Evolutionary conservation across 2,329 filamentous ascomycete species (phyloP).

Genomic region (Neonectria sp.): DNA sequence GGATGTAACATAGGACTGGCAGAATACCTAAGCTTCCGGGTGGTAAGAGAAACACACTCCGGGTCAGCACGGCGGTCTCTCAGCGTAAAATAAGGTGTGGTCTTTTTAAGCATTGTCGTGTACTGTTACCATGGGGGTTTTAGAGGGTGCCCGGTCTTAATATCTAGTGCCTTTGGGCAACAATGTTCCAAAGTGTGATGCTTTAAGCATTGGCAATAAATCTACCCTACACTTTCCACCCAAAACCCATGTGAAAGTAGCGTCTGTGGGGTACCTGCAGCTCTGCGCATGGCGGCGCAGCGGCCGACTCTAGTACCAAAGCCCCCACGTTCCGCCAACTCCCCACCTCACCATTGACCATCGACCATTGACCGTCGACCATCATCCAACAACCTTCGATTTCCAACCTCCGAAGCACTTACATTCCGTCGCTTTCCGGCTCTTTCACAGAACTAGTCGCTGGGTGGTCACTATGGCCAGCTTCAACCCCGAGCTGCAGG

Average conservation of each 20-base stretch:
- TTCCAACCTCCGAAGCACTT: constrained; percentile 20
- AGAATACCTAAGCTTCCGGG: constrained; percentile 16
- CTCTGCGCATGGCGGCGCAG: constrained; percentile 6
- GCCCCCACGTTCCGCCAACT: constrained; percentile 33
- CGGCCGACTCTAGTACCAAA: constrained; percentile 6
- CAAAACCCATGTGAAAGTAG: neutral
- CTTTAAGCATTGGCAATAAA: neutral
- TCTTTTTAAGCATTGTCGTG: neutral
- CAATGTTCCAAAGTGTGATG: too few relatives aligned
- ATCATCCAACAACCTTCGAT: constrained; percentile 26
- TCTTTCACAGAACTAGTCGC: neutral
- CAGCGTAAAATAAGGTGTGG: constrained; percentile 1
- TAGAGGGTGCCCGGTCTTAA: too few relatives aligned
- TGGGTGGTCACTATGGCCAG: constrained; percentile 44
- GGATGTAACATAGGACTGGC: constrained; percentile 32
- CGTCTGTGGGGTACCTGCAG: constrained; percentile 2
- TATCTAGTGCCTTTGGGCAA: too few relatives aligned
- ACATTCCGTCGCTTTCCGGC: neutral
- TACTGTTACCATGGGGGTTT: too few relatives aligned
- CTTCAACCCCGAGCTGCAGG: constrained; percentile 48
- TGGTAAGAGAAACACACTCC: constrained; percentile 1
- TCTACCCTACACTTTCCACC: neutral
- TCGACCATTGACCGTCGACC: neutral
- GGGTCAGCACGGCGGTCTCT: constrained; percentile 2
- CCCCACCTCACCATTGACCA: constrained; percentile 17